Evolutionary conservation across 2,329 filamentous ascomycete species (phyloP).

Genomic region (Xylariaceae sp.): DNA sequence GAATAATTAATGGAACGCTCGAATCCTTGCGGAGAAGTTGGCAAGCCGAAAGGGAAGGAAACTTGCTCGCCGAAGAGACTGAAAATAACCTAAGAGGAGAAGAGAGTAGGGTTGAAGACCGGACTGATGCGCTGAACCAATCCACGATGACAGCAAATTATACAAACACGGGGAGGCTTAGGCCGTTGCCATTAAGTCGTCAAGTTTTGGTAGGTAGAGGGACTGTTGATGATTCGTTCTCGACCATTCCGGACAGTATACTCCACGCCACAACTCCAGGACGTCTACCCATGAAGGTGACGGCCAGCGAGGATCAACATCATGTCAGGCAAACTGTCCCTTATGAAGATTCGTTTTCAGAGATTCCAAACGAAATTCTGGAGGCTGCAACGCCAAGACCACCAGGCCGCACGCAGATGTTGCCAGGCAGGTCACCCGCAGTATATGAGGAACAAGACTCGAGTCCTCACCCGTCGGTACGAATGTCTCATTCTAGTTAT

Average conservation of each 20-base stretch:
- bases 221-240: conserved; percentile 33
- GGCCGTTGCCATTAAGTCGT: conserved; percentile 31
- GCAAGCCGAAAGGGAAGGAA: conserved; percentile 21
- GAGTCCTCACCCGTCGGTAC: conserved; percentile 25
- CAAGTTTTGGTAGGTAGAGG: conserved; percentile 32
- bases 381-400: conserved; percentile 43
- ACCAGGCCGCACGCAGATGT: conserved; percentile 16
- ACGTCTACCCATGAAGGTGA: conserved; percentile 23
- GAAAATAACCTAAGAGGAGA: conserved; percentile 13
- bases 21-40: conserved; percentile 42
- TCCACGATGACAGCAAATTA: conserved; percentile 9
- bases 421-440: conserved; percentile 1
- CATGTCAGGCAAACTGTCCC: conserved; percentile 31
- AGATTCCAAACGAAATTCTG: conserved; percentile 48
- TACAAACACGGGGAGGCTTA: conserved; percentile 34
- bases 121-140: conserved; percentile 1
- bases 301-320: conserved; percentile 4
- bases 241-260: conserved; percentile 33
- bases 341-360: conserved; percentile 54
- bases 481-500: conserved; percentile 34
- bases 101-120: conserved; percentile 13
- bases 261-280: conserved; percentile 31
- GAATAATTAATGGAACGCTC: conserved; percentile 51
- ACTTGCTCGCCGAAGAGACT: conserved; percentile 13
- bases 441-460: conserved; percentile 13